Evolutionary conservation across 2,329 filamentous ascomycete species (phyloP), one percentile per base, ranked within the genome.

Genomic region (Dothidotthia symphoricarpi): DNA sequence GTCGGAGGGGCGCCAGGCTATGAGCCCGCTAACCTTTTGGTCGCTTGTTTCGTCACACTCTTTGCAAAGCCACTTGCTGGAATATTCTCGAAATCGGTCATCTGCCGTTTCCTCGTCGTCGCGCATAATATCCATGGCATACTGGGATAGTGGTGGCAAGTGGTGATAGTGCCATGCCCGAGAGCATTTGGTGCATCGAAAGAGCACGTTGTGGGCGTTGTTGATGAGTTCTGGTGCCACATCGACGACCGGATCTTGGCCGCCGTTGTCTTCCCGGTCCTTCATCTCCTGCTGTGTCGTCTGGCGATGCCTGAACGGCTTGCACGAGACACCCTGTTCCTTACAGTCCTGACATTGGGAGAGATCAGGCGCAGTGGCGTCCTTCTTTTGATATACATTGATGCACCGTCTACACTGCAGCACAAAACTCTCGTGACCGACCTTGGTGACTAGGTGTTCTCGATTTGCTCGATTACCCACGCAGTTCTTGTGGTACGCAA

Each of bases 371-470:
- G 83, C 82, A 13, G 72, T 75, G 0, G 57, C 47, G 48, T 96
- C 88, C 55, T 86, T 90, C 59, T 81, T 82, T 44, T 73, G 71
- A 30, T 82, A 76, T 14, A 76, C 60, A 3, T 83, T 83, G 45
- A 97, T 77, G 62, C 93, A 98, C 39, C 83, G 85, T 49, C 82
- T 84, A 69, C 93, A 98, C 62, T 98, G 93, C 26, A 98, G 71
- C 12, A 98, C 83, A 53, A 95, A 97, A 25, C 84, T 69, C 2
- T 84, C 81, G 1, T 84, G 73, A 2, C 75, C 82, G 35, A 96
- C 68, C 63, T 97, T 98, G 16, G 89, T 97, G 8, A 88, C 88
- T 24, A 93, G 71, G 63, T 97, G 93, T n/a, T 95, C 88, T 43
- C 93, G 78, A 10, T 65, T 72, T 34, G 77, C 78, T 33, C 93